phyloP scores from a whole-genome alignment of 1,284 basidiomycete species.

The Pseudozyma tsukubaensis region DNA sequence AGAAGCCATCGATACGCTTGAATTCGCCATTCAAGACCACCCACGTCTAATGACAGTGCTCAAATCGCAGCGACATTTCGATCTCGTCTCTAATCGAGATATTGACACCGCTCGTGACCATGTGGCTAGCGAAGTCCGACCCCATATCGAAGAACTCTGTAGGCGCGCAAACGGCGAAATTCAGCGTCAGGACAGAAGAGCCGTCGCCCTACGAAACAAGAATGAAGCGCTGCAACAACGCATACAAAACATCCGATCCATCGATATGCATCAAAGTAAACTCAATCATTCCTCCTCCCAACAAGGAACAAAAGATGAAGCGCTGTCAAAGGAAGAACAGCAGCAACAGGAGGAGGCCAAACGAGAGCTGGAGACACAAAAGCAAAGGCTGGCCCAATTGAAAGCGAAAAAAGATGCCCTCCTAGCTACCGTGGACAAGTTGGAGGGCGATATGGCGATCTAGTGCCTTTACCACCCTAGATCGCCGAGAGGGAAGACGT shows the following conservation, averaged over 20 bases:
- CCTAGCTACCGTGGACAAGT: conserved; percentile 25
- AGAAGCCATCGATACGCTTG: conserved; percentile 37
- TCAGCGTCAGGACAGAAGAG: conserved; percentile 35
- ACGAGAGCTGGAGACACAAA: conserved; percentile 10
- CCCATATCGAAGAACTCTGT: conserved; percentile 45
- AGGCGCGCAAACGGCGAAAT: conserved; percentile 32
- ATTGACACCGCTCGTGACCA: conserved; percentile 39
- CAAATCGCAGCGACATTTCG: conserved; percentile 42
- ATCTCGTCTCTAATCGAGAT: conserved; percentile 43
- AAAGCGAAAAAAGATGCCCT: conserved; percentile 17
- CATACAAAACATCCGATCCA: conserved; percentile 31
- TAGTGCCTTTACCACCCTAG: no score
- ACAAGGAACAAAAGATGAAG: background rate
- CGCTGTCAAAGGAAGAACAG: background rate
- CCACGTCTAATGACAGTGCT: conserved; percentile 47
- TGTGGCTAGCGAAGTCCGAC: conserved; percentile 43
- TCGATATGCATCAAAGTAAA: conserved; percentile 39
- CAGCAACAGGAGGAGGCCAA: conserved; percentile 4
- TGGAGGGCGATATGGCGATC: conserved; percentile 16
- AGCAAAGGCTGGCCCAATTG: conserved; percentile 8
- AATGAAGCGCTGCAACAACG: conserved; percentile 35
- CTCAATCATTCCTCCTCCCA: conserved; percentile 11
- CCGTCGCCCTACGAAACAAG: conserved; percentile 35
- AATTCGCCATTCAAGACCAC: conserved; percentile 46
- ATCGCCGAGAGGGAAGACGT: background rate